These are phyloP conservation scores for Penicillium sp. DNA, from an alignment of 2,329 filamentous ascomycete genomes.

Conservation along the genomic window DNA sequence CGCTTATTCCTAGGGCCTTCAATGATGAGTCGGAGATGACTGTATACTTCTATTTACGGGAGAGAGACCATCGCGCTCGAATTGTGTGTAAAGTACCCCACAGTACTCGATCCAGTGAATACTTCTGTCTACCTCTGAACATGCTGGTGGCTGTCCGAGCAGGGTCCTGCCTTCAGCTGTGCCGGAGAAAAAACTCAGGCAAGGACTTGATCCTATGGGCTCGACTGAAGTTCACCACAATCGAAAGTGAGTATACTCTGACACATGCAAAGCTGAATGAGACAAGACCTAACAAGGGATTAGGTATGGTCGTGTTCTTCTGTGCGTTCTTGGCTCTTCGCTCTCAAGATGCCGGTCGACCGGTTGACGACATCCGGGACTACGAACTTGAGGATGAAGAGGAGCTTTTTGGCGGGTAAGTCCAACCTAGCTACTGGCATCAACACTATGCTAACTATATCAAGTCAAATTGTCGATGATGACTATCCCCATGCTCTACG, in stretches of 20 bases:
- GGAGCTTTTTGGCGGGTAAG: slow-evolving; percentile 52
- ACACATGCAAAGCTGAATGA: neutral
- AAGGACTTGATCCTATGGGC: slow-evolving; percentile 53
- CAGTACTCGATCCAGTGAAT: slow-evolving; percentile 39
- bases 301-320: slow-evolving; percentile 60
- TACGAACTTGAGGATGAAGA: slow-evolving; percentile 51
- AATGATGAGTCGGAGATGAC: slow-evolving; percentile 46
- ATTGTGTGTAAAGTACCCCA: slow-evolving; percentile 54
- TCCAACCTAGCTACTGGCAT: neutral
- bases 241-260: slow-evolving; percentile 48
- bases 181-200: slow-evolving; percentile 35
- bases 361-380: slow-evolving; percentile 45
- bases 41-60: slow-evolving; percentile 53
- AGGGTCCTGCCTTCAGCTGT: slow-evolving; percentile 42
- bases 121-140: slow-evolving; percentile 54
- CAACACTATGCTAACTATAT: slow-evolving; percentile 13
- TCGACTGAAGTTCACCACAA: slow-evolving; percentile 53
- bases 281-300: neutral
- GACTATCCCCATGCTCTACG: slow-evolving; percentile 55
- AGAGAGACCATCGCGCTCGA: slow-evolving; percentile 52
- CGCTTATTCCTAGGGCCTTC: slow-evolving; percentile 42
- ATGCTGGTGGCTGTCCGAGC: slow-evolving; percentile 40
- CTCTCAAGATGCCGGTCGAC: slow-evolving; percentile 51
- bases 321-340: slow-evolving; percentile 59
- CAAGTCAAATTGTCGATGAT: slow-evolving; percentile 54